Evolutionary conservation across 2,329 filamentous ascomycete genomes (phyloP), one percentile per base, ranked within the genome.

Genomic region (Cladosporium sp.): DNA sequence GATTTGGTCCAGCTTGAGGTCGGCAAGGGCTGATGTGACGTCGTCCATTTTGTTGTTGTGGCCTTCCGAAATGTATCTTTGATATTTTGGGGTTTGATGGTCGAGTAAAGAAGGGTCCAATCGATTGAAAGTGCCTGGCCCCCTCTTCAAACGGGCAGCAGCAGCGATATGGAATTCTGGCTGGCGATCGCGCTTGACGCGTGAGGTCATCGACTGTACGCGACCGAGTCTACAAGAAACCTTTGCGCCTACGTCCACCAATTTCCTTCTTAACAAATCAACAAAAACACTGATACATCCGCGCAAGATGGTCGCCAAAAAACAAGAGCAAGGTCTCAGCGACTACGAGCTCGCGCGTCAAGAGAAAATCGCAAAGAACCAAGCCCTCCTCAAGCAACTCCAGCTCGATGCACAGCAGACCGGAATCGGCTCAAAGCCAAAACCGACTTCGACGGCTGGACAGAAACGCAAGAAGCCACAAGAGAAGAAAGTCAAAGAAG

Each of bases 301-400:
- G n/a, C 36, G 18, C 48, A 51, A 5, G 13, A 51, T 51, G 48
- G 48, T 26, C 26, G 69, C 66, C 64, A 51, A 66, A 46, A 59
- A 65, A 25, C 32, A 36, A 43, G 49, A 63, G 16, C 59, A 63
- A 56, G 85, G 85, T 39, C 81, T 96, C 71, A 96, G 91, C 78
- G 91, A 92, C 46, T 97, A 96, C 78, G 93, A 97, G 82, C 88
- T 89, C 72, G 88, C 91, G 70, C 86, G 93, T 0, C 86, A 92
- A 18, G 92, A 93, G 67, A 97, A 97, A 70, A 96, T 96, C 48
- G 91, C 89, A 0, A 89, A 91, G 63, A 95, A 96, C 71, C 90
- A 94, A 77, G 91, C 89, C 75, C 84, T 97, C 0, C 79, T 97
- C 0, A 91, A 91, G 66, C 90, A 93, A 66, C 85, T 96, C 1